A percentile compares a stretch with the other conserved stretches of the same genome.
phyloP scores from a whole-genome alignment of 2,329 filamentous ascomycete genomes.

The Ascochyta clinopodiicola region DNA sequence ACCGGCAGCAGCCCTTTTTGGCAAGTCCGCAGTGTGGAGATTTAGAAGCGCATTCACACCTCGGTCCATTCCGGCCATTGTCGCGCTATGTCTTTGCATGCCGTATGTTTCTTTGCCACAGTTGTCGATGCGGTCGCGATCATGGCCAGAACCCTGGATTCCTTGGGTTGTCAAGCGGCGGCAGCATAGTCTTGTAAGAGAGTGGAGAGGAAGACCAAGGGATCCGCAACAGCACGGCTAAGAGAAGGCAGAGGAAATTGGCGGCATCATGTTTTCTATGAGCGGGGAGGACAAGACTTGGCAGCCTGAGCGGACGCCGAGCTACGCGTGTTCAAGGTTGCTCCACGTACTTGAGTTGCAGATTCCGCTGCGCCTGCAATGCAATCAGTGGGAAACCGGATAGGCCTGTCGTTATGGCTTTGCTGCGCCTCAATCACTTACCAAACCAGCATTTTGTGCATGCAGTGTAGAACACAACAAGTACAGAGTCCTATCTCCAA shows the following conservation, averaged over 20 bases:
- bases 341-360: constrained; percentile 5
- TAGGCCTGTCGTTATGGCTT: constrained; percentile 4
- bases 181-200: constrained; percentile 22
- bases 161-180: background rate
- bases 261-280: constrained; percentile 38
- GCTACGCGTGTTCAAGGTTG: constrained; percentile 8
- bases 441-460: background rate
- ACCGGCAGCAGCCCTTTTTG: constrained; percentile 29
- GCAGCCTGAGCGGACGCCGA: constrained; percentile 24
- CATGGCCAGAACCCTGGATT: constrained; percentile 13
- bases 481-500: constrained; percentile 8
- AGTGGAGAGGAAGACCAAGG: constrained; percentile 20
- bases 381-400: constrained; percentile 12
- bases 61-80: constrained; percentile 19
- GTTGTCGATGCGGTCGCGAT: constrained; percentile 5
- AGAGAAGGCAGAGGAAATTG: constrained; percentile 18
- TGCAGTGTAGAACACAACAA: background rate
- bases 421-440: constrained; percentile 3
- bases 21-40: constrained; percentile 24
- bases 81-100: constrained; percentile 10
- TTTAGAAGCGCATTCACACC: constrained; percentile 12
- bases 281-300: constrained; percentile 41
- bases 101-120: constrained; percentile 3
- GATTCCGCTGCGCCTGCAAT: constrained; percentile 10
- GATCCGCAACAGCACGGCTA: constrained; percentile 18